A percentile compares a stretch with the other conserved stretches of the same genome.
phyloP scores from a whole-genome alignment of 2,329 filamentous ascomycete species.

The Huntiella moniliformis region DNA sequence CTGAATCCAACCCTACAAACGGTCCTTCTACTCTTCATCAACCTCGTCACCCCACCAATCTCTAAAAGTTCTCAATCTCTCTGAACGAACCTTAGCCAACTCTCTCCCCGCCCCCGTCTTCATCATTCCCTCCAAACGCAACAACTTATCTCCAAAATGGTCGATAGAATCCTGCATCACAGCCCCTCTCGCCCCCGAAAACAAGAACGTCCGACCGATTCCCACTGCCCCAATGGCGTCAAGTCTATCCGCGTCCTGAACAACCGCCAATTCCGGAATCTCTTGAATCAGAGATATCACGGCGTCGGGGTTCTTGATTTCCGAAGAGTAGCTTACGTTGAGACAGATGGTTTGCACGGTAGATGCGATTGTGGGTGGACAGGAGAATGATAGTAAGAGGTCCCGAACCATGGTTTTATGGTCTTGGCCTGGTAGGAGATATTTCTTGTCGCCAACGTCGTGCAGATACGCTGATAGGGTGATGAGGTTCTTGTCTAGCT shows the following conservation, averaged over 20 bases:
- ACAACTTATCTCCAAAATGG: conserved; percentile 62
- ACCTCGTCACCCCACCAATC: conserved; percentile 40
- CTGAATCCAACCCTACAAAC: background rate
- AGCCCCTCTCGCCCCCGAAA: conserved; percentile 43
- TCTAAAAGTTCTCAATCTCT: conserved; percentile 32
- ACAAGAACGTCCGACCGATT: conserved; percentile 47
- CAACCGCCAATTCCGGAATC: conserved; percentile 37
- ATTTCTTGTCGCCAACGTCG: conserved; percentile 78
- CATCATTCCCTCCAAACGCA: conserved; percentile 45
- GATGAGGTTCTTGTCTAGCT: conserved; percentile 25
- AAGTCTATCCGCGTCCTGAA: conserved; percentile 85
- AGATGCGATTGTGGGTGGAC: conserved; percentile 35
- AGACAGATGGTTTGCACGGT: conserved; percentile 55
- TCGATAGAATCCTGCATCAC: conserved; percentile 46
- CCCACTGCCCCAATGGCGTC: conserved; percentile 81
- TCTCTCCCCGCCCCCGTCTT: conserved; percentile 38
- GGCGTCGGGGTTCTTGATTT: conserved; percentile 43
- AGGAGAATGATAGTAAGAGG: conserved; percentile 38
- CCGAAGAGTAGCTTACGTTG: conserved; percentile 60
- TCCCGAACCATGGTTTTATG: conserved; percentile 34
- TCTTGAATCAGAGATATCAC: conserved; percentile 41
- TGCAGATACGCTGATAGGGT: conserved; percentile 61
- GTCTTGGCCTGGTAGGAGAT: conserved; percentile 40
- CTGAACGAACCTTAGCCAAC: conserved; percentile 34
- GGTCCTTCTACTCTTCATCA: background rate